Percentiles rank a stretch among this genome's conserved stretches.
Evolutionary conservation across 495 filamentous ascomycete species (phyloP).

Genomic region (Neurospora sp.): DNA sequence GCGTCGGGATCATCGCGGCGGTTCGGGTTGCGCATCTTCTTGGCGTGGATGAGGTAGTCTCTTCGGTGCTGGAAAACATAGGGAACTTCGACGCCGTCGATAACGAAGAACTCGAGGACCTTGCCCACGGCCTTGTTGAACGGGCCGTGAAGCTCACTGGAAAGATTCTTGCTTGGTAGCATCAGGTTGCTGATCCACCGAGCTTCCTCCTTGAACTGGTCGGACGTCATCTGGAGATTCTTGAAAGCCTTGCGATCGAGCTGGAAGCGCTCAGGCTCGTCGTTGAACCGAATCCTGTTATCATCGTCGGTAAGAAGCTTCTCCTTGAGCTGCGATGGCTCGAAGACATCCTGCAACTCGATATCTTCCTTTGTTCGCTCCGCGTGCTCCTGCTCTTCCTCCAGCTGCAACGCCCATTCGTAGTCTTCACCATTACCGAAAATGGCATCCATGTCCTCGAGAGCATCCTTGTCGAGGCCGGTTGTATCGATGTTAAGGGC

Average conservation of each 20-base stretch:
- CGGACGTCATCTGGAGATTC: conserved; percentile 60
- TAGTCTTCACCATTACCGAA: conserved; percentile 95
- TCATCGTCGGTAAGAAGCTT: conserved; percentile 93
- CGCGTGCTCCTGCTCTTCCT: conserved; percentile 66
- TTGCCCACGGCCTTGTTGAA: conserved; percentile 83
- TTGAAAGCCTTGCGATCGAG: conserved; percentile 81
- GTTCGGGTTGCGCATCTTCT: conserved; percentile 55
- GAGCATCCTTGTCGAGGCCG: conserved; percentile 78
- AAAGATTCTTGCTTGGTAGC: conserved; percentile 69
- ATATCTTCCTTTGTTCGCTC: conserved; percentile 58
- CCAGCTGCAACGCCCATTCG: conserved; percentile 79
- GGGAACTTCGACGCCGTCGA: conserved; percentile 87
- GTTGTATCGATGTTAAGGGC: conserved; percentile 56
- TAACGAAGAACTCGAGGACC: conserved; percentile 88
- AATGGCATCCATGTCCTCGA: conserved; percentile 90
- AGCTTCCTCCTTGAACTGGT: conserved; percentile 80
- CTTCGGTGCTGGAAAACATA: conserved; percentile 98
- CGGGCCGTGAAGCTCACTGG: conserved; percentile 58
- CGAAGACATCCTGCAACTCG: conserved; percentile 96
- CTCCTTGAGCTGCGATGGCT: conserved; percentile 86
- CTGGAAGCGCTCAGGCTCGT: conserved; percentile 92
- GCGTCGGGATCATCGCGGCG: conserved; percentile 46
- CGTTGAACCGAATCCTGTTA: conserved; percentile 72
- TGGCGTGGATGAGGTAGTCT: conserved; percentile 92
- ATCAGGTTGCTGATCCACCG: conserved; percentile 84